Percentiles rank a stretch among this genome's conserved stretches.
phyloP scores from a whole-genome alignment of 2,329 filamentous ascomycete species.

The Akanthomyces dipterigenus region DNA sequence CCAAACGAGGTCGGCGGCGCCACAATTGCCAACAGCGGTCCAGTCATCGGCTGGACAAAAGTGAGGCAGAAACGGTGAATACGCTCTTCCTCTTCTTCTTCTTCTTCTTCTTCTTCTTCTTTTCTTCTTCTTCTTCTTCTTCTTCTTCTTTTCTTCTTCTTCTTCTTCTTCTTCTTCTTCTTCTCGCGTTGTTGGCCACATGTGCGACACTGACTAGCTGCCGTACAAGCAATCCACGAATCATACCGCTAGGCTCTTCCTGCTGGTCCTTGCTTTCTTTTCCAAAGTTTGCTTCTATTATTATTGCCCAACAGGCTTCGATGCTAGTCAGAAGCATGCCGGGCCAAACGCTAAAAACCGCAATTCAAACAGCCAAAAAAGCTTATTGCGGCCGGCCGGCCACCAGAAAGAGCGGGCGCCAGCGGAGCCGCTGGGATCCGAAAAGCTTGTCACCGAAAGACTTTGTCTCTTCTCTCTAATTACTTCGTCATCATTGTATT shows the following conservation, averaged over 20 bases:
- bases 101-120: no score
- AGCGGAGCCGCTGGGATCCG: background rate
- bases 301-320: background rate
- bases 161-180: no score
- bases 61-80: background rate
- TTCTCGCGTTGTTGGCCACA: background rate
- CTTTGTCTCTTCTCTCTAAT: background rate
- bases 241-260: background rate
- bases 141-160: no score
- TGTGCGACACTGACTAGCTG: background rate
- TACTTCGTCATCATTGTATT: background rate
- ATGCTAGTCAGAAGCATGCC: background rate
- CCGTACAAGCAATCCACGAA: background rate
- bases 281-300: background rate
- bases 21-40: background rate
- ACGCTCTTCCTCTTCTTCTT: background rate
- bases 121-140: no score
- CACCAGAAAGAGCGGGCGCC: background rate
- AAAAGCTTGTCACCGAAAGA: background rate
- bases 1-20: background rate
- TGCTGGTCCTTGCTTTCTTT: background rate
- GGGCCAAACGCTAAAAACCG: background rate
- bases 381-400: background rate
- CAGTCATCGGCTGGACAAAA: background rate
- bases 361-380: background rate